Evolutionary conservation across 352 stramenopile genomes (phyloP).

Genomic region (Globisporangium ultimum): DNA sequence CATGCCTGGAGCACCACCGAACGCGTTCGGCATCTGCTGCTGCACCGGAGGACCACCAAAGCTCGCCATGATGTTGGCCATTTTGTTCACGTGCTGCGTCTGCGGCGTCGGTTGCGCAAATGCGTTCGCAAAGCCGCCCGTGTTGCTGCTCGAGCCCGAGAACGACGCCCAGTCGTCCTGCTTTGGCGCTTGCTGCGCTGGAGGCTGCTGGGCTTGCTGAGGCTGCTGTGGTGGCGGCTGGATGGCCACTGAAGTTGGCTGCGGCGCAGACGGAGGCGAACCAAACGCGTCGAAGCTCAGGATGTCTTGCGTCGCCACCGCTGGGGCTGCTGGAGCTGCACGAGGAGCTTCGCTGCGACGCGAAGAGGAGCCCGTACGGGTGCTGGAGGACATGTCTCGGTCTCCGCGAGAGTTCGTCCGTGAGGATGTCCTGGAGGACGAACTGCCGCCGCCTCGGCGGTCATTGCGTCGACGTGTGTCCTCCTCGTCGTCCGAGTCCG

Average conservation of each 20-base stretch:
- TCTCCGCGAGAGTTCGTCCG: conserved; percentile 22
- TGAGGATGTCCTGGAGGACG: conserved; percentile 22
- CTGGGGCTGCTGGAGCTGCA: conserved; percentile 16
- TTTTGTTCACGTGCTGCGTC: conserved; percentile 66
- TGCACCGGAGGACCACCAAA: conserved; percentile 42
- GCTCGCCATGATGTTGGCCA: conserved; percentile 87
- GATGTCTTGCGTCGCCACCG: conserved; percentile 47
- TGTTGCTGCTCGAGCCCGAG: conserved; percentile 35
- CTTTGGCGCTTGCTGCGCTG: conserved; percentile 16
- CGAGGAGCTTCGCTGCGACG: conserved; percentile 27
- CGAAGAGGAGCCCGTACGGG: conserved; percentile 25
- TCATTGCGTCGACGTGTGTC: conserved; percentile 6
- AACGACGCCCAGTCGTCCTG: conserved; percentile 82
- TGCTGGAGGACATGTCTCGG: conserved; percentile 4
- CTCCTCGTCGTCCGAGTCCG: conserved; percentile 38
- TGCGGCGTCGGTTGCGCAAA: conserved; percentile 39
- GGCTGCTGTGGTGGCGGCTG: conserved; percentile 7
- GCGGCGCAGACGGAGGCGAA: conserved; percentile 23
- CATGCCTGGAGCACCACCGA: conserved; percentile 29
- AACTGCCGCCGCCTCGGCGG: conserved; percentile 21
- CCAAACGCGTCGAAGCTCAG: conserved; percentile 73
- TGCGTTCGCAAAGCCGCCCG: conserved; percentile 32
- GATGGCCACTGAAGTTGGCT: conserved; percentile 13
- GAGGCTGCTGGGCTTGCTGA: not conserved
- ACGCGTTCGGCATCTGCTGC: conserved; percentile 24